These are phyloP conservation scores for Orbilia brochopaga DNA, from an alignment of 2,329 filamentous ascomycete species.

Conservation along the genomic window DNA sequence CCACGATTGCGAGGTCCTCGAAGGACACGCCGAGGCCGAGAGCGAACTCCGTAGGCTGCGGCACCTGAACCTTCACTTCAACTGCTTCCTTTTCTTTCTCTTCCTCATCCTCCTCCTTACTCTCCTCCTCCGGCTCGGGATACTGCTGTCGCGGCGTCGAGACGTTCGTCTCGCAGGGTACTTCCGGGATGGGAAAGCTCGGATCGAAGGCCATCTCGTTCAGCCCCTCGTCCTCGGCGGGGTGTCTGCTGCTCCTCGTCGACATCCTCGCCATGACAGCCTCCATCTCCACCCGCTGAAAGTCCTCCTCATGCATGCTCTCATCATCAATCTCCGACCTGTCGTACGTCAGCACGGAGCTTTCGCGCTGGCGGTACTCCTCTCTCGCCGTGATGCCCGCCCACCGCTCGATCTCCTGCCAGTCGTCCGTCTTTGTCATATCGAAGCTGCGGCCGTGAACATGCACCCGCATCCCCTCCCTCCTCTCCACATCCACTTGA, in stretches of 20 bases:
- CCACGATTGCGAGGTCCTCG: slow-evolving; percentile 27
- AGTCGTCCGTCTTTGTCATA: slow-evolving; percentile 47
- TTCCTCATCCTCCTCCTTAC: slow-evolving; percentile 15
- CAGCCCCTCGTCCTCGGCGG: slow-evolving; percentile 45
- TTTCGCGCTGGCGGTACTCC: slow-evolving; percentile 35
- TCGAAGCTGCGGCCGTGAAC: slow-evolving; percentile 14
- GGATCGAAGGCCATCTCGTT: slow-evolving; percentile 38
- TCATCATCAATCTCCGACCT: slow-evolving; percentile 48
- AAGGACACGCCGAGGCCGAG: slow-evolving; percentile 36
- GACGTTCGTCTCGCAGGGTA: slow-evolving; percentile 23
- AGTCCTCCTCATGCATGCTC: slow-evolving; percentile 49
- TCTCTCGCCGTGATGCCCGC: slow-evolving; percentile 28
- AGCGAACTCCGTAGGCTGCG: slow-evolving; percentile 11
- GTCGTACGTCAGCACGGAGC: slow-evolving; percentile 41
- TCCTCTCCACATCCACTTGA: too few relatives aligned
- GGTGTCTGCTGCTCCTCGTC: slow-evolving; percentile 45
- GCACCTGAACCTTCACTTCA: too few relatives aligned
- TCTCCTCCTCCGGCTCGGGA: slow-evolving; percentile 23
- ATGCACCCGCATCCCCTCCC: slow-evolving; percentile 21
- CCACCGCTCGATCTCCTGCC: slow-evolving; percentile 47
- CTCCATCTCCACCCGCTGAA: slow-evolving; percentile 39
- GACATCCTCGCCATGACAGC: slow-evolving; percentile 43
- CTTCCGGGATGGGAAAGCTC: slow-evolving; percentile 29
- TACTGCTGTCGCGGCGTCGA: slow-evolving; percentile 45
- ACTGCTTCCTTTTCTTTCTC: slow-evolving; percentile 20